Evolutionary conservation across 2,329 filamentous ascomycete genomes (phyloP).

Genomic region (Aspergillus sp.): DNA sequence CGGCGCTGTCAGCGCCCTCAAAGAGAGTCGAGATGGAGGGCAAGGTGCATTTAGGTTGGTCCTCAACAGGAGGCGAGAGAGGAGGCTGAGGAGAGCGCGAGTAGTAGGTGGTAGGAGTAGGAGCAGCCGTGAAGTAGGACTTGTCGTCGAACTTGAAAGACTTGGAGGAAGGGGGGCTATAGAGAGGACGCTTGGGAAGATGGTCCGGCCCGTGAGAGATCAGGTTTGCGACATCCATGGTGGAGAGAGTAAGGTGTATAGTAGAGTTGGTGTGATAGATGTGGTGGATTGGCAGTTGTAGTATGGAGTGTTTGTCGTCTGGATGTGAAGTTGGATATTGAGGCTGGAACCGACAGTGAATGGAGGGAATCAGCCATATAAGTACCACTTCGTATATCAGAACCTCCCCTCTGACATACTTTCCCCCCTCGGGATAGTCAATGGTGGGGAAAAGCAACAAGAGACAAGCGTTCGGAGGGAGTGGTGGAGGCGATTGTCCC

Average conservation of each 20-base stretch:
- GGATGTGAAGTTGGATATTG: background rate
- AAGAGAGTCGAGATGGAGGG: constrained; percentile 91
- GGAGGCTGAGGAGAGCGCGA: constrained; percentile 27
- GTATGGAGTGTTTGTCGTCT: background rate
- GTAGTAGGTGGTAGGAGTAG: constrained; percentile 14
- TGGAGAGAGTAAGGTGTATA: constrained; percentile 5
- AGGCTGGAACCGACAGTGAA: background rate
- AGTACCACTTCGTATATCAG: background rate
- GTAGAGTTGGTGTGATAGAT: background rate
- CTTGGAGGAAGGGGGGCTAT: constrained; percentile 17
- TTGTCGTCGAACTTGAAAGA: constrained; percentile 12
- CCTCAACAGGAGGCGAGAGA: constrained; percentile 36
- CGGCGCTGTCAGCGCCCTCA: constrained; percentile 68
- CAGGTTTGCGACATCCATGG: constrained; percentile 32
- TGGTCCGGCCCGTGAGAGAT: constrained; percentile 20
- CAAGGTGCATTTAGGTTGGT: constrained; percentile 71
- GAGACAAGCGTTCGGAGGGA: background rate
- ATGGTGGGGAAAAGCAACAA: constrained; percentile 1
- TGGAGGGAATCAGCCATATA: background rate
- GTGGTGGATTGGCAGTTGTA: background rate
- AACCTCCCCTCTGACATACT: no score
- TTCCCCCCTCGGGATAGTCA: no score
- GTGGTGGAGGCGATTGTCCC: background rate
- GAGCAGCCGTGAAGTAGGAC: constrained; percentile 17
- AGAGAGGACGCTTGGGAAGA: constrained; percentile 7